Evolutionary conservation across 352 stramenopile genomes (phyloP), one percentile per base, ranked within the genome.

Genomic region (Saprolegnia diclina): DNA sequence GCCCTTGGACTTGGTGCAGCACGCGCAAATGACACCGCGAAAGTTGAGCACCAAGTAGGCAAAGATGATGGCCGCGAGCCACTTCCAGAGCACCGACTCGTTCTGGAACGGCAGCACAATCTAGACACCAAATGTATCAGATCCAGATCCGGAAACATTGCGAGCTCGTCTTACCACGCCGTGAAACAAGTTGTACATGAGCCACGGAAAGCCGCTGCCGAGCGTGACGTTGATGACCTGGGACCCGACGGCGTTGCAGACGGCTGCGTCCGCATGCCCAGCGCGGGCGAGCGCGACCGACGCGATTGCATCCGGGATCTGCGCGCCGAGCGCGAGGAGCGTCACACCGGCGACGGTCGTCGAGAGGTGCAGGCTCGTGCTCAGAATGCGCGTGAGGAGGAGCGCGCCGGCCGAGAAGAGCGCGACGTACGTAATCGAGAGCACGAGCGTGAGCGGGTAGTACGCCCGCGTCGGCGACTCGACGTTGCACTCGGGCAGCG

Each of bases 201-300:
- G 72, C 64, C 93, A 95, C 0, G 87, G 85, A 37, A 90, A 71
- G 0, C 85, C 87, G 7, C 91, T 72, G 9, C 87, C 87, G 19
- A 95, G 74, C 22, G 90, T 62, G 68, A 95, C 90, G 64, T 95
- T 89, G 55, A 95, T 92, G 32, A 94, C 85, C 67, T 95, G 91
- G 72, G 83, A 91, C 52, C 87, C 87, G 10, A 94, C 75, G 19
- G 87, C 87, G 71, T 92, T 95, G 26, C 83, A 89, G 40, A 95
- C 83, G 26, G 87, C 87, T 76, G 90, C 91, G 64, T 91, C 84
- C 21, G 83, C 85, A 44, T 92, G 83, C 38, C 87, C 87, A 55
- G 79, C 80, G n/a, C 86, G 85, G 0, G 85, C 85, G 16, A 95
- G 82, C 19, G 90, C 76, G 22, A 95, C 81, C 19, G 82, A 92